Percentiles rank a stretch among this genome's conserved stretches.
These are phyloP conservation scores for Aspergillus funiculosus DNA, from an alignment of 495 filamentous ascomycete species.

Conservation along the genomic window DNA sequence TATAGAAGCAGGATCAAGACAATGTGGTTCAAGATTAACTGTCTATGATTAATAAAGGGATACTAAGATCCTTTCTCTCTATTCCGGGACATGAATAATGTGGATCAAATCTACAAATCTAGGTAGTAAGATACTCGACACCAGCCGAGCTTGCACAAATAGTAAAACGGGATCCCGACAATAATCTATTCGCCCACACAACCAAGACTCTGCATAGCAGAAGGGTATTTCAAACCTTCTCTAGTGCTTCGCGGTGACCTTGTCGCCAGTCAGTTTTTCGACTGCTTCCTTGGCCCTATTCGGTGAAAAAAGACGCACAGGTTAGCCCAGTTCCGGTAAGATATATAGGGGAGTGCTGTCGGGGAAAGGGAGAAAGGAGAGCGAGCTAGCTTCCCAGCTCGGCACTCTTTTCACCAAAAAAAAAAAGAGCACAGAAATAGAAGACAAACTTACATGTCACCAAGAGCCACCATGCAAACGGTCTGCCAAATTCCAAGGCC, in stretches of 20 bases:
- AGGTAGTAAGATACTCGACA: conserved; percentile 2
- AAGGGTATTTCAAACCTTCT: conserved; percentile 50
- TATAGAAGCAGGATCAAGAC: neutral
- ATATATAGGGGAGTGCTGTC: conserved; percentile 13
- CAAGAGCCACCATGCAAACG: conserved; percentile 98
- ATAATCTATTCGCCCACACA: neutral
- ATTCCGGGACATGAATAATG: conserved; percentile 13
- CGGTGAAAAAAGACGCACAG: conserved; percentile 24
- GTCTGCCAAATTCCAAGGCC: conserved; percentile 98
- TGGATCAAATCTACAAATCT: neutral
- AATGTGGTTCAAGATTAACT: neutral
- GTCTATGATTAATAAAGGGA: neutral
- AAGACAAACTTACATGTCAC: conserved; percentile 77
- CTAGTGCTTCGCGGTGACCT: conserved; percentile 96
- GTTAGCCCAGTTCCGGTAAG: conserved; percentile 35
- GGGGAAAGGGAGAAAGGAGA: conserved; percentile 6
- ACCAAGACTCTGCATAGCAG: conserved; percentile 24
- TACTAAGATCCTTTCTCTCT: conserved; percentile 9
- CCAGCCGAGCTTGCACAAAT: neutral
- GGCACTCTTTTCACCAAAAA: neutral
- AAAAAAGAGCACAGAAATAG: too few relatives aligned
- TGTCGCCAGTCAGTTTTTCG: conserved; percentile 91
- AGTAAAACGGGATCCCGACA: neutral
- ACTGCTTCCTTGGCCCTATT: conserved; percentile 92
- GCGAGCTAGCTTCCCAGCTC: neutral